Percentiles rank a stretch among this genome's conserved stretches.
These are phyloP conservation scores for Nemania bipapillata DNA, from an alignment of 2,329 filamentous ascomycete species.

Conservation along the genomic window DNA sequence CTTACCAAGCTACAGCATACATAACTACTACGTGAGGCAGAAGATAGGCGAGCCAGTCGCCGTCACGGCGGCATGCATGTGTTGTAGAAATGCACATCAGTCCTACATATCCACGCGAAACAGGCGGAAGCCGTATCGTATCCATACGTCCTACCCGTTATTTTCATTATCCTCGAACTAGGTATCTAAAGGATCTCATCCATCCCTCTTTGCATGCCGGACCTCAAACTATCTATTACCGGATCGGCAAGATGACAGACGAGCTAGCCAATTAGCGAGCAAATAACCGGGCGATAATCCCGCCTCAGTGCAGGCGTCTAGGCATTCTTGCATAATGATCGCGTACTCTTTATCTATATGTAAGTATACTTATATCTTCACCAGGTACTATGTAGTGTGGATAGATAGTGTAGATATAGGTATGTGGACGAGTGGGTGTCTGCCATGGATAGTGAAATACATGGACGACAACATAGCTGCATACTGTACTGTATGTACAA, in stretches of 20 bases:
- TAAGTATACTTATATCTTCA: too few species aligned
- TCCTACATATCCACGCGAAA: constrained; percentile 34
- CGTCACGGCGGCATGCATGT: neutral
- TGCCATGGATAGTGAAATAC: neutral
- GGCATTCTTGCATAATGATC: neutral
- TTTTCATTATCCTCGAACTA: neutral
- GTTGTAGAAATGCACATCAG: neutral
- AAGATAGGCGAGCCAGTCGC: neutral
- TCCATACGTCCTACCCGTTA: neutral
- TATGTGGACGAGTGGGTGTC: neutral
- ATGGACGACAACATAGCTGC: neutral
- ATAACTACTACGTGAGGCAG: neutral
- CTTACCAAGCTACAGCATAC: too few species aligned
- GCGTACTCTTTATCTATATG: neutral
- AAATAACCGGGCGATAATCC: constrained; percentile 20
- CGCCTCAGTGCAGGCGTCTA: neutral
- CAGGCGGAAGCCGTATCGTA: constrained; percentile 14
- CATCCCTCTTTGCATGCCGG: neutral
- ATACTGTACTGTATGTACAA: neutral
- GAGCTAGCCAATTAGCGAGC: constrained; percentile 17
- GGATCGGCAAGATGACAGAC: constrained; percentile 25
- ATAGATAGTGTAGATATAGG: neutral
- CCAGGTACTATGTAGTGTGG: too few species aligned
- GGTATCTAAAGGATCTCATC: neutral
- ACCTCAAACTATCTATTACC: constrained; percentile 12